Conservation (phyloP, 768 basidiomycete species). For the Leccinum variicolor region DNA sequence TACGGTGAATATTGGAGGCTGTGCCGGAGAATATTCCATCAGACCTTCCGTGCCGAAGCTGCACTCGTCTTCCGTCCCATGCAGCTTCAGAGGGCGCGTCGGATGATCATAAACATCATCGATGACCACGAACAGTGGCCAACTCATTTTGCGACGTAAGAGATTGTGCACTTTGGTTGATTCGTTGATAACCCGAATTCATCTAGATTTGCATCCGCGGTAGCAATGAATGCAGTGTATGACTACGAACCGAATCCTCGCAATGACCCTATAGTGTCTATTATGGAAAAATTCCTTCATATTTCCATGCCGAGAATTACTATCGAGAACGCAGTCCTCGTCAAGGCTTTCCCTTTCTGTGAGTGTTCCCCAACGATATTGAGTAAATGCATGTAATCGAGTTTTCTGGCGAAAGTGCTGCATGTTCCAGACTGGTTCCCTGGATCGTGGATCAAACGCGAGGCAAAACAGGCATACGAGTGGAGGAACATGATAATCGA, state of each 20-base stretch:
- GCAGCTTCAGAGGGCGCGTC: conserved; percentile 13
- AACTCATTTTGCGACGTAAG: background rate
- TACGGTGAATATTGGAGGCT: background rate
- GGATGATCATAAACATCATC: conserved; percentile 10
- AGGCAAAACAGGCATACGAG: background rate
- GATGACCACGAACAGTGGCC: background rate
- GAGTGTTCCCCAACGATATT: background rate
- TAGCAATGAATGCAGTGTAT: conserved; percentile 17
- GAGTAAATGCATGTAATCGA: background rate
- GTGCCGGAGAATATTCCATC: conserved; percentile 18
- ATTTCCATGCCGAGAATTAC: background rate
- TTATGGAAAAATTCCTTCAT: background rate
- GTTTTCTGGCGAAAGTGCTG: conserved; percentile 1
- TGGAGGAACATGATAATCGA: conserved; percentile 1
- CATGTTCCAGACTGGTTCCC: conserved; percentile 10
- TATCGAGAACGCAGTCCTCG: background rate
- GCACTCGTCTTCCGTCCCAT: conserved; percentile 9
- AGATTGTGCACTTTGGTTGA: no score
- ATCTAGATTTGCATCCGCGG: conserved; percentile 30
- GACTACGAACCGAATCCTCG: background rate
- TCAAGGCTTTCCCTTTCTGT: background rate
- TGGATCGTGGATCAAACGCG: conserved; percentile 6
- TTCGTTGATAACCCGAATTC: background rate
- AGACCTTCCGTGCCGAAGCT: conserved; percentile 14
- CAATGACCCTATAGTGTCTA: background rate